Conservation (phyloP, 2,329 filamentous ascomycete genomes). For the Diaporthe aspalathi region DNA sequence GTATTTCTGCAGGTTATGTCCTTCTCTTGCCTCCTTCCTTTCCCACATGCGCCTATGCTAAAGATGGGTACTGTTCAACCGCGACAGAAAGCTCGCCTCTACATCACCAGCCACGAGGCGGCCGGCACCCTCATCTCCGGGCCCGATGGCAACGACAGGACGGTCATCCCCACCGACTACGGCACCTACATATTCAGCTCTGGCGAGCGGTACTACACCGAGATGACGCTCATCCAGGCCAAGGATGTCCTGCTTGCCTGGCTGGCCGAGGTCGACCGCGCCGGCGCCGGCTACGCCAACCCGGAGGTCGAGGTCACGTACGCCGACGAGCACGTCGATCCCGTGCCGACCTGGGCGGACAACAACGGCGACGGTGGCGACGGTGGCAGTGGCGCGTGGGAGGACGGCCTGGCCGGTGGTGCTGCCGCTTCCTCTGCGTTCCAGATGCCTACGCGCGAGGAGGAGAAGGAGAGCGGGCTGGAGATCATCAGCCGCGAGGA, state of each 20-base stretch:
- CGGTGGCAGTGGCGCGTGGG: slow-evolving; percentile 82
- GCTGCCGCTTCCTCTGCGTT: background rate
- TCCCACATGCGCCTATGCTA: slow-evolving; percentile 32
- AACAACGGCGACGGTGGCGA: slow-evolving; percentile 86
- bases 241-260: slow-evolving; percentile 88
- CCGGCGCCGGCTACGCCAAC: slow-evolving; percentile 71
- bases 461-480: slow-evolving; percentile 35
- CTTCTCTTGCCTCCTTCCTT: background rate
- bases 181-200: slow-evolving; percentile 77
- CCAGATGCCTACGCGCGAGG: background rate
- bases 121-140: slow-evolving; percentile 65
- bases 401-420: slow-evolving; percentile 65
- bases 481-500: slow-evolving; percentile 42
- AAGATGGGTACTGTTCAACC: background rate
- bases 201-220: slow-evolving; percentile 75
- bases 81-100: slow-evolving; percentile 69
- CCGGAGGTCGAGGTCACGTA: slow-evolving; percentile 49
- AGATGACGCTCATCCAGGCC: slow-evolving; percentile 99
- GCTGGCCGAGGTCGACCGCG: slow-evolving; percentile 96
- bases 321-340: slow-evolving; percentile 47
- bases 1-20: no score
- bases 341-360: slow-evolving; percentile 74
- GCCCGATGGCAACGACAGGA: slow-evolving; percentile 58
- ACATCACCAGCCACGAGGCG: slow-evolving; percentile 64
- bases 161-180: slow-evolving; percentile 68